Evolutionary conservation across 1,284 basidiomycete genomes (phyloP).

Genomic region (Schizophyllum amplum): DNA sequence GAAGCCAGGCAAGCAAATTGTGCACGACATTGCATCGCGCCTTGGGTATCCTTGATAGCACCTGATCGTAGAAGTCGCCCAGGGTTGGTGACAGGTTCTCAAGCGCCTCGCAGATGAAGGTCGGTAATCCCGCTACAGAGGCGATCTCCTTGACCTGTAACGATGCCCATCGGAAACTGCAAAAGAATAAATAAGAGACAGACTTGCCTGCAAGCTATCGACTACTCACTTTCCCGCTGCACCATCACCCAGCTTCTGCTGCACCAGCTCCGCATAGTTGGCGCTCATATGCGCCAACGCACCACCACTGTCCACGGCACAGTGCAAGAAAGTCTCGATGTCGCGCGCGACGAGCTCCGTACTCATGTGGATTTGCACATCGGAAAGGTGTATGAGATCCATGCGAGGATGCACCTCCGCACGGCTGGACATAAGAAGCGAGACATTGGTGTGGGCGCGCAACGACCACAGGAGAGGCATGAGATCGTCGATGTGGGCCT

Average conservation of each 20-base stretch:
- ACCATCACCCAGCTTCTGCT: not conserved
- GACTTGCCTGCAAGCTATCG: too few relatives aligned
- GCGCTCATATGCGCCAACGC: not conserved
- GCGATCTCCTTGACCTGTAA: not conserved
- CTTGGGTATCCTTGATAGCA: not conserved
- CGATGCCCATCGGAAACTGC: not conserved
- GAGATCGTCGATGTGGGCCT: not conserved
- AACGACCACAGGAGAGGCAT: not conserved
- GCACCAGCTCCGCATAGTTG: not conserved
- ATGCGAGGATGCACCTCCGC: not conserved
- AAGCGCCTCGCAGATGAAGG: not conserved
- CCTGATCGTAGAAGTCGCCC: not conserved
- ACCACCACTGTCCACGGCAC: not conserved
- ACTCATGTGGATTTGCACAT: not conserved
- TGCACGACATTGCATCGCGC: not conserved
- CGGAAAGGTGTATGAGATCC: not conserved
- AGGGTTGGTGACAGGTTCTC: not conserved
- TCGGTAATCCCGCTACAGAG: not conserved
- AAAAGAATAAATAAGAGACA: not conserved
- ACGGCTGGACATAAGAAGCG: not conserved
- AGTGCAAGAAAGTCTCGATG: not conserved
- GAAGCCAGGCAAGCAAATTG: not conserved
- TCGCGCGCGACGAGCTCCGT: not conserved
- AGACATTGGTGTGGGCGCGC: not conserved
- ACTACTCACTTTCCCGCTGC: not conserved